These are phyloP conservation scores for Ustilago trichophora DNA, from an alignment of 1,284 basidiomycete species.

Conservation along the genomic window DNA sequence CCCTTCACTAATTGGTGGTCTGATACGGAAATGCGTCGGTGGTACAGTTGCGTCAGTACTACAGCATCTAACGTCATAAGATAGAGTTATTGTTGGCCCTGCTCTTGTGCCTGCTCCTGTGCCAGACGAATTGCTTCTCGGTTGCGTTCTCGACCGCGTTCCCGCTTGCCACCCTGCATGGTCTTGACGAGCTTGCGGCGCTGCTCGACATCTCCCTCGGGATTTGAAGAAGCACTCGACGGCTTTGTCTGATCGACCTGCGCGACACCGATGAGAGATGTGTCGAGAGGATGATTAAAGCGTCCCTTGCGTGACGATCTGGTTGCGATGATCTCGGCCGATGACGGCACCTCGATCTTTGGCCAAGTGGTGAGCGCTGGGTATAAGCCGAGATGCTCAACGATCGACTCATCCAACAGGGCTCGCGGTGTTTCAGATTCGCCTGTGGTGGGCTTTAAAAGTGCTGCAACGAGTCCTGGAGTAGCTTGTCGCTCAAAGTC, in stretches of 20 bases:
- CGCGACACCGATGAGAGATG: conserved; percentile 36
- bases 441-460: conserved; percentile 11
- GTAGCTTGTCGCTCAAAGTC: conserved; percentile 17
- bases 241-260: conserved; percentile 23
- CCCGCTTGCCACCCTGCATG: conserved; percentile 55
- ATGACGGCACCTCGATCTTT: conserved; percentile 49
- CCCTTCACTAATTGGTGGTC: no score
- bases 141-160: conserved; percentile 52
- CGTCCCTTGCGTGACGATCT: conserved; percentile 33
- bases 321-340: conserved; percentile 50
- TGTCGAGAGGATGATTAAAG: conserved; percentile 45
- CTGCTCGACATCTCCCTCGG: conserved; percentile 28
- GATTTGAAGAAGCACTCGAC: conserved; percentile 18
- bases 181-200: conserved; percentile 51
- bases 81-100: neutral
- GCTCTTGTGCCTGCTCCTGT: conserved; percentile 19
- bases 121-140: conserved; percentile 43
- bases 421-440: conserved; percentile 11
- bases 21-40: no score
- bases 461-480: conserved; percentile 12
- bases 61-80: no score
- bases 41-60: no score
- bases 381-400: conserved; percentile 50
- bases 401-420: conserved; percentile 25
- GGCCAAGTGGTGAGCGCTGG: conserved; percentile 55